phyloP scores from a whole-genome alignment of 75 land plant genomes.

The Selaginella moellendorffii region DNA sequence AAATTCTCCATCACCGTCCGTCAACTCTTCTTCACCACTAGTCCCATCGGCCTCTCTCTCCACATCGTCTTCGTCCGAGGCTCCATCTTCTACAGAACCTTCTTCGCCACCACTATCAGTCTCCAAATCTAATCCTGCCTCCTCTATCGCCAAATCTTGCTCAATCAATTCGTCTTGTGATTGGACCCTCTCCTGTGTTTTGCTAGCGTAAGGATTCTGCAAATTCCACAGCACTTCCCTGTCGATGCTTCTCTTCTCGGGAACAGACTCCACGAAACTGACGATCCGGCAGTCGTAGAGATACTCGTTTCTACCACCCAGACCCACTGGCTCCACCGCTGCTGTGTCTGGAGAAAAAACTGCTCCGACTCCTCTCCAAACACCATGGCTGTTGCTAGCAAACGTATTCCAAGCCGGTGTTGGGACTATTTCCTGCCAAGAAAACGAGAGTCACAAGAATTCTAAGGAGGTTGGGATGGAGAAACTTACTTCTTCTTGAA shows the following conservation, averaged over 20 bases:
- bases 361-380: constrained; percentile 95
- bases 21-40: background rate
- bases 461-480: too few relatives aligned
- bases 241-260: background rate
- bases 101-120: too few relatives aligned
- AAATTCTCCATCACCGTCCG: too few relatives aligned
- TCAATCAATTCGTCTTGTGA: background rate
- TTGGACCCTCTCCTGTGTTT: background rate
- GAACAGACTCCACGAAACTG: constrained; percentile 27
- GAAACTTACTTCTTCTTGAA: background rate
- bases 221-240: background rate
- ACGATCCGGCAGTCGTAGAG: constrained; percentile 75
- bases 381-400: constrained; percentile 73
- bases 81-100: background rate
- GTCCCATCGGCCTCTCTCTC: background rate
- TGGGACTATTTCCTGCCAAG: constrained; percentile 60
- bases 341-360: constrained; percentile 89
- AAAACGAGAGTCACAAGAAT: too few relatives aligned
- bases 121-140: too few relatives aligned
- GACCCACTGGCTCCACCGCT: constrained; percentile 84
- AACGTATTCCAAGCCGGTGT: constrained; percentile 77
- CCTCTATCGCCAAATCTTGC: background rate
- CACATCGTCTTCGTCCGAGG: background rate
- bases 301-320: constrained; percentile 48
- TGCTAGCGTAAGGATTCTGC: background rate